Evolutionary conservation across 2,329 filamentous ascomycete genomes (phyloP).

Genomic region (Seiridium cupressi): DNA sequence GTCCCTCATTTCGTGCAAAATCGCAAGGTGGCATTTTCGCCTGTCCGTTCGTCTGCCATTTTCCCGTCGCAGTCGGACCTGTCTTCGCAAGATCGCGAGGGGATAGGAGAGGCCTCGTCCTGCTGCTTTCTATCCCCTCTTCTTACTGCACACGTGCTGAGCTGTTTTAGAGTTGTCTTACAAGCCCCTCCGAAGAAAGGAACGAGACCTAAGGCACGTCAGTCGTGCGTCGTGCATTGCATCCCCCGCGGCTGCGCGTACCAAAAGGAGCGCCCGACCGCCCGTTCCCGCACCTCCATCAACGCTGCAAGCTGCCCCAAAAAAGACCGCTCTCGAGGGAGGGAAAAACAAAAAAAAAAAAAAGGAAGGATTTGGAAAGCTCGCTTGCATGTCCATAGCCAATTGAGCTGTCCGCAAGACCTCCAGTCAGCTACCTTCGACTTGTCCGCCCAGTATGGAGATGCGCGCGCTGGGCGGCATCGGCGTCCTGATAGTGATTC

Average conservation of each 20-base stretch:
- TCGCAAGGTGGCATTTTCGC: constrained; percentile 28
- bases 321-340: no score
- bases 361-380: no score
- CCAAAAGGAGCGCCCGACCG: constrained; percentile 1
- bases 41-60: neutral
- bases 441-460: neutral
- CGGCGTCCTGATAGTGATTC: constrained; percentile 34
- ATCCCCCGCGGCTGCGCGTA: constrained; percentile 1
- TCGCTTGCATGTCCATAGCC: no score
- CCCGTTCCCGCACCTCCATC: constrained; percentile 9
- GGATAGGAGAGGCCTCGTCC: neutral
- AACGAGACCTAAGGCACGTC: neutral
- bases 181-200: neutral
- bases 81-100: neutral
- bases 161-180: no score
- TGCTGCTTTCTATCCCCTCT: neutral
- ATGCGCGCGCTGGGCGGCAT: constrained; percentile 25
- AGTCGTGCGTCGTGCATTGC: constrained; percentile 4
- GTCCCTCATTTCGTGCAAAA: constrained; percentile 7
- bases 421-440: neutral
- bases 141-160: neutral
- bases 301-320: neutral
- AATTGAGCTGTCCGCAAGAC: no score
- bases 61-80: neutral
- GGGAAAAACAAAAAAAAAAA: no score